These are phyloP conservation scores for Candida stauntonica DNA, from an alignment of 805 yeast genomes.

Conservation along the genomic window DNA sequence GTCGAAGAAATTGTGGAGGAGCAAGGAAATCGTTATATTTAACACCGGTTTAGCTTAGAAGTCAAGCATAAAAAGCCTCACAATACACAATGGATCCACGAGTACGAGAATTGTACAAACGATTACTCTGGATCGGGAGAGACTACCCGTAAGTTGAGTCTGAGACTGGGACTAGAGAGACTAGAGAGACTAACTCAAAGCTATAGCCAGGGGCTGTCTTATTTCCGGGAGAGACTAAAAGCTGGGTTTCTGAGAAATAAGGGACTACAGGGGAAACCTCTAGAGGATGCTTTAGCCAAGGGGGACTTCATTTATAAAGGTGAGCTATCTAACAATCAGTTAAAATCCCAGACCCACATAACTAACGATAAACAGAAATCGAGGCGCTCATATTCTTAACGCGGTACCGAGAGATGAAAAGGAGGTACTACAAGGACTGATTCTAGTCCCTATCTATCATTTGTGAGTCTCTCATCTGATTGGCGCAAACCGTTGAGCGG, in stretches of 20 bases:
- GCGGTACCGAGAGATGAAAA: slow-evolving; percentile 20
- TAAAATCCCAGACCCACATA: too few species aligned
- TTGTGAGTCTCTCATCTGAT: too few species aligned
- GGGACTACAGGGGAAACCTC: slow-evolving; percentile 3
- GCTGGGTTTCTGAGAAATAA: slow-evolving; percentile 13
- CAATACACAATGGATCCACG: slow-evolving; percentile 17
- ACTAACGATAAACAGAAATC: slow-evolving; percentile 12
- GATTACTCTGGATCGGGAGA: slow-evolving; percentile 17
- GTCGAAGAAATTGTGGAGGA: too few species aligned
- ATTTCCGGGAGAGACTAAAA: slow-evolving; percentile 14
- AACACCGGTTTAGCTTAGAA: too few species aligned
- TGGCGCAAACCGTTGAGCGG: too few species aligned
- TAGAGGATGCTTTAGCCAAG: slow-evolving; percentile 14
- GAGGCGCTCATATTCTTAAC: slow-evolving; percentile 22
- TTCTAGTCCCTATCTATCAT: not conserved
- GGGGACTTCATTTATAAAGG: slow-evolving; percentile 22
- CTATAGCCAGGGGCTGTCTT: slow-evolving; percentile 16
- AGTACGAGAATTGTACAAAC: slow-evolving; percentile 18
- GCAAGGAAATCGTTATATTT: too few species aligned
- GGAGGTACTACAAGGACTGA: slow-evolving; percentile 16
- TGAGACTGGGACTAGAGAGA: not conserved
- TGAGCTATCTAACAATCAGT: slow-evolving; percentile 4
- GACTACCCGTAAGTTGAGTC: slow-evolving; percentile 19
- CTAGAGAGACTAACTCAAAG: not conserved
- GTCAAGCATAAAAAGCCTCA: not conserved